Evolutionary conservation across 2,329 filamentous ascomycete genomes (phyloP), one percentile per base, ranked within the genome.

Genomic region (Cadophora luteo-olivacea): DNA sequence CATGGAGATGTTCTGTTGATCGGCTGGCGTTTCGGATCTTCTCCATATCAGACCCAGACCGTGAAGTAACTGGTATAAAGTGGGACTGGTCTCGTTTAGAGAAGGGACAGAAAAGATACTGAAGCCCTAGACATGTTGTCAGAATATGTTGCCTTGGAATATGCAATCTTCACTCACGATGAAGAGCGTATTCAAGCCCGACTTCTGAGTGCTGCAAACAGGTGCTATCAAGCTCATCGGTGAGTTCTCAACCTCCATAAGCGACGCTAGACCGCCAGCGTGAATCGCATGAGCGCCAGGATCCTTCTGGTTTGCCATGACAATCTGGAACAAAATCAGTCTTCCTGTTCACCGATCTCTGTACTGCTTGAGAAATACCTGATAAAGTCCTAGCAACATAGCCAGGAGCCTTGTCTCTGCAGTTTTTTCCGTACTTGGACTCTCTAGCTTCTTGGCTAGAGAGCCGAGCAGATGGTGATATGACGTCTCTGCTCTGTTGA

Each of bases 361-460:
- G 19, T 16, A 16, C 12, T 14, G 41, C 8, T 25, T 16, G 22
- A 8, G 9, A 29, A 38, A 29, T 65, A 75, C 72, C 73, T 74
- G 66, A 55, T 73, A 74, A 16, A 75, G 64, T 3, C 73, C 73
- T 24, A 76, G 48, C 22, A 75, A 62, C 70, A 74, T 72, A 38
- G 70, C 70, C 22, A 73, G 51, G 16, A 70, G 38, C 51, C 55
- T 68, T 48, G 69, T 49, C 55, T 74, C 72, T n/a, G 29, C 52
- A 22, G 38, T 33, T 11, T 67, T 67, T 4, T 45, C 61, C n/a
- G 52, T 32, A n/a, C 45, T 41, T 3, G 68, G 61, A 51, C 49
- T 41, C n/a, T 72, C 64, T 19, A 75, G 71, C 24, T 66, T 52
- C 45, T 52, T 65, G 7, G 70, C 67, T 38, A 73, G 55, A 54